Evolutionary conservation across 2,329 filamentous ascomycete species (phyloP), one percentile per base, ranked within the genome.

Genomic region (Diaporthe aspalathi): DNA sequence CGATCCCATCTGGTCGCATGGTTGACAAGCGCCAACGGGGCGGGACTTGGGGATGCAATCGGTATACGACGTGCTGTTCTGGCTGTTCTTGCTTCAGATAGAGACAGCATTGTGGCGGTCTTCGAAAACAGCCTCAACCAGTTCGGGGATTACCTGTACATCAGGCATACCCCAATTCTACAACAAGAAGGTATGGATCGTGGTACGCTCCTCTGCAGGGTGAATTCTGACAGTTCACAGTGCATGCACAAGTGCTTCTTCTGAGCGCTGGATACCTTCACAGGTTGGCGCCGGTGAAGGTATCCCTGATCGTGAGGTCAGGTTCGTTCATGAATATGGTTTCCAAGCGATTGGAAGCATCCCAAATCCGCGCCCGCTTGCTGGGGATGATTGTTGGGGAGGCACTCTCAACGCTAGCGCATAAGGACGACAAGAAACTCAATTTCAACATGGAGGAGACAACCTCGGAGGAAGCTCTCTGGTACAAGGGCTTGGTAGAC

Each of bases 341-440:
- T 43, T 98, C 96, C 0, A 97, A 97, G 78, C 89, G 95, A 29
- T 88, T 99, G 8, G 90, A 90, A 16, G 89, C 94, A 20, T 91
- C 94, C 5, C 94, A 96, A 50, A 84, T 85, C 8, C 88, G 91
- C 74, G 91, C 93, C 20, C 89, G 94, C 22, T 93, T 97, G 75
- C 85, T 99, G 0, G 96, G 96, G 0, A 97, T 99, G 90, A 86
- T 93, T 2, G 90, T 97, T 40, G 96, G 94, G 5, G 94, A 94
- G 75, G 89, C 91, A 0, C 81, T 92, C 0, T 92, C 90, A 1
- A 79, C 83, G 2, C 80, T 97, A 2, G 83, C 88, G 4, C 88
- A 92, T 70, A 92, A 93, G 75, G 87, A 87, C 32, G 92, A 92
- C 11, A 92, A 91, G 70, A 90, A 86, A 69, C 90, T 99, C 78